Evolutionary conservation across 2,329 filamentous ascomycete genomes (phyloP), one percentile per base, ranked within the genome.

Genomic region (Xylariaceae sp.): DNA sequence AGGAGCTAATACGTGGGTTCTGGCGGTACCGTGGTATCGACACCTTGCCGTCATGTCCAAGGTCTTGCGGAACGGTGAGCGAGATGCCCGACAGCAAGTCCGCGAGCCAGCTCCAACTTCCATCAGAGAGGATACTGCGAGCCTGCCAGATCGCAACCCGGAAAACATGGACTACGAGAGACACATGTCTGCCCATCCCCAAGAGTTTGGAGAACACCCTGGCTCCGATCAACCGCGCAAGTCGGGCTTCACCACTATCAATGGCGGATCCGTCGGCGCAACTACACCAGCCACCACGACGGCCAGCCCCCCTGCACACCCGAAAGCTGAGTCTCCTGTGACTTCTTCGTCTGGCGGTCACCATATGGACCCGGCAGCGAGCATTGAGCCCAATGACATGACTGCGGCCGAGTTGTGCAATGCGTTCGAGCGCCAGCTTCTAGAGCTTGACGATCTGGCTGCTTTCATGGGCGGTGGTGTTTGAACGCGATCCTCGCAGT

Each of bases 391-490:
- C 38, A 64, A 40, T 42, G 81, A 84, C 55, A 84, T 84, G 79
- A 83, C 80, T 2, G 77, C 80, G 0, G 73, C 76, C 5, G 81
- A 84, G 62, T 71, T 84, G 14, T 84, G 81, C 61, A 69, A 71
- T 13, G 81, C 81, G 0, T 84, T 84, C 60, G 81, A 84, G 69
- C 72, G 79, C 31, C 81, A 84, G 65, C 72, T 84, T 1, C 70
- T 84, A 11, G 81, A 84, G 63, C 71, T 84, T 6, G 81, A 84
- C 55, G 81, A 84, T 60, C 74, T 84, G 11, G 81, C 81, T 31
- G 81, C 81, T 2, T 83, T 84, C 48, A 84, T 84, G 81, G 81
- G 81, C 17, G 81, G 81, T 17, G 81, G 81, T 54, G 81, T 84
- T 56, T 84, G 17, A 53, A 60, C 6, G 10, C 34, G 16, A 13